phyloP scores from a whole-genome alignment of 805 yeast species.

The Pichia kluyveri region DNA sequence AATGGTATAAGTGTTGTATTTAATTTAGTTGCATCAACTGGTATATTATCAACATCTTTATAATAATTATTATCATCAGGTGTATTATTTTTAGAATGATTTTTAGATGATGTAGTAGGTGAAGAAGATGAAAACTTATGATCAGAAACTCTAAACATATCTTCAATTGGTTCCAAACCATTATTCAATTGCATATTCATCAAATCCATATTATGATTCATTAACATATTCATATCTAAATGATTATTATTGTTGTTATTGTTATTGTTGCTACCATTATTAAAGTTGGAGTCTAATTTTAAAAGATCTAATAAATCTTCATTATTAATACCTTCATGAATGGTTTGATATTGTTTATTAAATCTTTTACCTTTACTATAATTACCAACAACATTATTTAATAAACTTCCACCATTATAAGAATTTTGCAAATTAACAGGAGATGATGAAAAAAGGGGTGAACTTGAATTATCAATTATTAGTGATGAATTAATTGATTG shows the following conservation, averaged over 20 bases:
- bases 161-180: not conserved
- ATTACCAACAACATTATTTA: not conserved
- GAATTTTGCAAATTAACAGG: constrained; percentile 5
- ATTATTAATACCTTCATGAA: not conserved
- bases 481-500: not conserved
- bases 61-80: not conserved
- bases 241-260: not conserved
- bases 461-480: constrained; percentile 3
- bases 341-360: not conserved
- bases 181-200: not conserved
- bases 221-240: not conserved
- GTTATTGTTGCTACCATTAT: not conserved
- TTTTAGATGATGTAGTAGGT: not conserved
- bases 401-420: not conserved
- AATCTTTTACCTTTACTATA: not conserved
- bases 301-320: not conserved
- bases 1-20: constrained; percentile 46
- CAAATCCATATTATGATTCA: not conserved
- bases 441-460: constrained; percentile 7
- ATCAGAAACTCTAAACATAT: constrained; percentile 3
- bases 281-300: not conserved
- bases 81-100: constrained; percentile 4
- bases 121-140: not conserved
- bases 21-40: constrained; percentile 39
- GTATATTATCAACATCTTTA: constrained; percentile 27